Base-by-base conservation (phyloP, 495 filamentous ascomycete species). In the Penicillium egyptiacum region DNA sequence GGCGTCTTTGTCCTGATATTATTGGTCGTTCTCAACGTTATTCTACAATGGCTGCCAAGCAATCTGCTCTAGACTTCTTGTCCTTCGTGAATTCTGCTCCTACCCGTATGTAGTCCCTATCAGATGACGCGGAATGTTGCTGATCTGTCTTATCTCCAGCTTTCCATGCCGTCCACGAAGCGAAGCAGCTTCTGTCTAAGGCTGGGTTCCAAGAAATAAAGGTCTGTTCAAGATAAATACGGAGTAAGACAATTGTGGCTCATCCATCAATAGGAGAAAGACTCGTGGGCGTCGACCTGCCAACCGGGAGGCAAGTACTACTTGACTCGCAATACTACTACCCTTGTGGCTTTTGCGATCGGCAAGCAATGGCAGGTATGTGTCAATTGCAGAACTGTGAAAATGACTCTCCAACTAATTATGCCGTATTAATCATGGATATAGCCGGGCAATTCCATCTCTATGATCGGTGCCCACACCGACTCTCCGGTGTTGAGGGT, bases 391-490 rank as follows among this genome's bases (percentile, higher is more conserved):
- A 28, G 6, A 25, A 40, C n/a, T 2, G 28, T 3, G 26, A 14
- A 16, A 45, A 16, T 8, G 14, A 35, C 16, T 16, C 49, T 12
- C 0, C 9, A 37, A 41, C 26, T 65, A 19, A 57, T 31, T 42
- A 47, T 50, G 9, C 30, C 30, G 30, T 16, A 45, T 31, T 67
- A 11, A 59, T 43, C 46, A 43, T 50, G 9, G 20, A 37, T 16
- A 46, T 66, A 86, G 84, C 85, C 95, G 6, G 94, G 94, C 49
- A 96, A 96, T 70, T 85, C 93, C 10, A 89, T 99, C 67, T 86
- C 88, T 65, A 94, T 98, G 88, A 84, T 99, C 57, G 94, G 94
- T 64, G 92, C 94, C 45, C 94, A 99, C 75, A 98, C 94, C 22
- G 94, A 99, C 71, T 98, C 93, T 5, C 90, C 90, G 0, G 89